A percentile compares a stretch with the other conserved stretches of the same genome.
phyloP scores from a whole-genome alignment of 495 filamentous ascomycete genomes.

The Chlorociboria aeruginascens region DNA sequence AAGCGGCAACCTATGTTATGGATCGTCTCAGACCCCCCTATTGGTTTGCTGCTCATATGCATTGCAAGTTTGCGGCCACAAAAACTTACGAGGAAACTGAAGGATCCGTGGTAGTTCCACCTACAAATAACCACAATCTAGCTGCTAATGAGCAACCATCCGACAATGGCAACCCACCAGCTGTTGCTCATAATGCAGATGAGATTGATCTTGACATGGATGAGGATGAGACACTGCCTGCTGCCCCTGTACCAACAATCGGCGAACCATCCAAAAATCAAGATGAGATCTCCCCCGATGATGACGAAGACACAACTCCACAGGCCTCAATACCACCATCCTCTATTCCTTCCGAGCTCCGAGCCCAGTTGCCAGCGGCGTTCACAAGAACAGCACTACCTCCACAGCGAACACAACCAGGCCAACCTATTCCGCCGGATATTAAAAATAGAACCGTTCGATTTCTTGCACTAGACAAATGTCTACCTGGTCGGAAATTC shows the following conservation, averaged over 20 bases:
- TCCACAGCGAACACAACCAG: conserved; percentile 23
- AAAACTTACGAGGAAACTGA: conserved; percentile 43
- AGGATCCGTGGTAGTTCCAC: neutral
- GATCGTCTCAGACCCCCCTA: conserved; percentile 68
- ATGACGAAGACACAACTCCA: conserved; percentile 23
- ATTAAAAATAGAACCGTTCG: conserved; percentile 66
- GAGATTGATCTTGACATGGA: conserved; percentile 46
- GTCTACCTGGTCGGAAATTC: conserved; percentile 63
- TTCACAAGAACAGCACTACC: conserved; percentile 35
- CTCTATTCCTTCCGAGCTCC: conserved; percentile 43
- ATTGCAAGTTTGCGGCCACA: conserved; percentile 69
- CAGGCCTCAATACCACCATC: conserved; percentile 2
- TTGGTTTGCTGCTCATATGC: conserved; percentile 93
- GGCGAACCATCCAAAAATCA: conserved; percentile 26
- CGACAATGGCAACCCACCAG: neutral
- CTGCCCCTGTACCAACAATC: neutral
- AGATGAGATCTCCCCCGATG: conserved; percentile 43
- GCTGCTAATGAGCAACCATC: neutral
- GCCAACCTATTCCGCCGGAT: conserved; percentile 32
- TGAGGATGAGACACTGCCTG: conserved; percentile 17
- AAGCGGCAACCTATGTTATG: conserved; percentile 65
- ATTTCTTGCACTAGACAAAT: conserved; percentile 89
- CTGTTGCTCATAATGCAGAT: conserved; percentile 29
- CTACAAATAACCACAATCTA: conserved; percentile 1
- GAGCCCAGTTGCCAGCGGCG: conserved; percentile 53